These are phyloP conservation scores for Alternaria longipes DNA, from an alignment of 2,329 filamentous ascomycete genomes.

Conservation along the genomic window DNA sequence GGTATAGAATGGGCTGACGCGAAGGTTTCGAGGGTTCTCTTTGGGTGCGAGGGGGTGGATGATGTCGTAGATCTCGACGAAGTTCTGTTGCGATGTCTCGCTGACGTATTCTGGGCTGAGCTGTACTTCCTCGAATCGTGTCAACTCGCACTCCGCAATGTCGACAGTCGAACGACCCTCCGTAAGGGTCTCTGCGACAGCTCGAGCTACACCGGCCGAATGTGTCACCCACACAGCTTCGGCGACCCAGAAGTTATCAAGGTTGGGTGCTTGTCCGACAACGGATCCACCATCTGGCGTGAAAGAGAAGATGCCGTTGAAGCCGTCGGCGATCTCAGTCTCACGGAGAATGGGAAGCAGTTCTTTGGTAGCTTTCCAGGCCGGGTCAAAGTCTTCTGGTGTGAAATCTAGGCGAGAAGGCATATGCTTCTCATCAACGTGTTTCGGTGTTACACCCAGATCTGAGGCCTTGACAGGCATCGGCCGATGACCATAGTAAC, in stretches of 20 bases:
- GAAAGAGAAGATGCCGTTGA: slow-evolving; percentile 73
- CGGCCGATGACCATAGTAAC: slow-evolving; percentile 70
- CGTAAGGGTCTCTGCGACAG: slow-evolving; percentile 67
- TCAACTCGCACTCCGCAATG: slow-evolving; percentile 66
- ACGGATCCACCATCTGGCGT: slow-evolving; percentile 70
- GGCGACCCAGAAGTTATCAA: slow-evolving; percentile 71
- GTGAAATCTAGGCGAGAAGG: slow-evolving; percentile 70
- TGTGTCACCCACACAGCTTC: slow-evolving; percentile 75
- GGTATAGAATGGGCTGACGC: slow-evolving; percentile 66
- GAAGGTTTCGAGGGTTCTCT: slow-evolving; percentile 66
- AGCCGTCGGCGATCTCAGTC: slow-evolving; percentile 65
- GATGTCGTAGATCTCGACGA: slow-evolving; percentile 72
- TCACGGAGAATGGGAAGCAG: slow-evolving; percentile 63
- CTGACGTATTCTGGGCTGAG: slow-evolving; percentile 64
- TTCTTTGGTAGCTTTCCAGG: slow-evolving; percentile 65
- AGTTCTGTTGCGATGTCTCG: slow-evolving; percentile 69
- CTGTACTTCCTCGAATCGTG: slow-evolving; percentile 70
- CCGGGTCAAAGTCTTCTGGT: slow-evolving; percentile 66
- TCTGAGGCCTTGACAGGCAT: slow-evolving; percentile 67
- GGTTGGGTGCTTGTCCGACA: slow-evolving; percentile 65
- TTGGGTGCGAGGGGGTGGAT: slow-evolving; percentile 68
- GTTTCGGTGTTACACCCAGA: slow-evolving; percentile 62
- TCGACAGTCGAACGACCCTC: slow-evolving; percentile 65
- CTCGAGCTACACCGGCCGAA: slow-evolving; percentile 69
- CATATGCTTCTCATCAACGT: slow-evolving; percentile 69